Conservation (phyloP, 306 rosid species). For the Quercus wislizeni region DNA sequence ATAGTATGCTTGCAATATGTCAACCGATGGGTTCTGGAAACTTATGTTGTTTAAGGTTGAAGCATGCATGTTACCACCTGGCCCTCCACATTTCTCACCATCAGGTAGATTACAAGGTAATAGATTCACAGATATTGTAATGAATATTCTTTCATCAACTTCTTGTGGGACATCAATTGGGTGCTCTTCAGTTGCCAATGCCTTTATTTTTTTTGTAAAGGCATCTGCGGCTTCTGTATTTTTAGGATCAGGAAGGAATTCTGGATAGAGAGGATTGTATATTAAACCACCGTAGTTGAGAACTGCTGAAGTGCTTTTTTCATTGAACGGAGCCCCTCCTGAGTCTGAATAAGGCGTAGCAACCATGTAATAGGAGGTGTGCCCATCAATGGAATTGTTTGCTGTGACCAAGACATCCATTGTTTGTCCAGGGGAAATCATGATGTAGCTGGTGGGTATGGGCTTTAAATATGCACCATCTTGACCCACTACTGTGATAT, state of each 20-base stretch:
- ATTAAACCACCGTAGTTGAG: conserved; percentile 17
- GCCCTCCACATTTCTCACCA: too few relatives aligned
- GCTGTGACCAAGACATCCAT: conserved; percentile 43
- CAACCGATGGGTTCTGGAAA: conserved; percentile 16
- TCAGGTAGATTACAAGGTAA: conserved; percentile 22
- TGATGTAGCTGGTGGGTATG: conserved; percentile 20
- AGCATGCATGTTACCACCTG: conserved; percentile 14
- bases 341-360: conserved; percentile 26
- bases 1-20: conserved; percentile 33
- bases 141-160: conserved; percentile 14
- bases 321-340: neutral
- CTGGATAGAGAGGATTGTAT: conserved; percentile 13
- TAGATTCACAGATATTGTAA: conserved; percentile 26
- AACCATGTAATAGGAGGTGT: conserved; percentile 29
- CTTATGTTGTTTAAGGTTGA: conserved; percentile 41
- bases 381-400: conserved; percentile 5
- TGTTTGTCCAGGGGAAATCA: conserved; percentile 50
- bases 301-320: conserved; percentile 24
- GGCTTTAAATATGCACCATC: conserved; percentile 45
- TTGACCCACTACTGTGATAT: conserved; percentile 28
- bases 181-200: conserved; percentile 32
- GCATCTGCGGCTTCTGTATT: conserved; percentile 8
- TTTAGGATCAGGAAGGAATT: conserved; percentile 12
- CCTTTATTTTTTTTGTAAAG: conserved; percentile 8
- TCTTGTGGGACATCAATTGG: conserved; percentile 28